Conservation (phyloP, 1,284 basidiomycete species). For the Apiotrichum sp. region DNA sequence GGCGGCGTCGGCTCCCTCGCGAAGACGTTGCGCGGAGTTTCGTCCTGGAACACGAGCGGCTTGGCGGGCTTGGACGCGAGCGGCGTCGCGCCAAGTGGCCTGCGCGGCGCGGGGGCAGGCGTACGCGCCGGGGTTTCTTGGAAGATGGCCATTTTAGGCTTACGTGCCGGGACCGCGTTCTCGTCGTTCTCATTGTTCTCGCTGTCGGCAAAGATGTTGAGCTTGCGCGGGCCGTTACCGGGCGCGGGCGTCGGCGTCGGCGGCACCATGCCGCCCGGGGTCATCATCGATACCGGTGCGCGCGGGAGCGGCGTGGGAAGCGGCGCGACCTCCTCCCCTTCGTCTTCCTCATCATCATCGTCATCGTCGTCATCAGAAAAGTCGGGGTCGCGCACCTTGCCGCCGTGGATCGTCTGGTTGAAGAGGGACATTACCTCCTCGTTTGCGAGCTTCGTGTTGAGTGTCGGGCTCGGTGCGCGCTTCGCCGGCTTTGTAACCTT, state of each 20-base stretch:
- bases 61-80: constrained; percentile 26
- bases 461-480: constrained; percentile 60
- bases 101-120: constrained; percentile 16
- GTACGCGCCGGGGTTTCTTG: constrained; percentile 36
- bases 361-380: constrained; percentile 29
- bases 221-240: constrained; percentile 4
- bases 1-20: constrained; percentile 10
- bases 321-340: constrained; percentile 26
- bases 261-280: constrained; percentile 36
- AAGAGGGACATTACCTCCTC: constrained; percentile 92
- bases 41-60: constrained; percentile 39
- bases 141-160: constrained; percentile 37
- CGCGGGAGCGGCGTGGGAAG: constrained; percentile 37
- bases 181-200: constrained; percentile 15
- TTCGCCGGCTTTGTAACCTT: constrained; percentile 21
- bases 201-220: constrained; percentile 10
- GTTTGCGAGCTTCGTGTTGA: constrained; percentile 82
- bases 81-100: constrained; percentile 26
- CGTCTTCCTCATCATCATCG: constrained; percentile 45
- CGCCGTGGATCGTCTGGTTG: constrained; percentile 60
- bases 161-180: constrained; percentile 22
- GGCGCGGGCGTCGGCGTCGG: constrained; percentile 46
- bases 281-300: constrained; percentile 29
- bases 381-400: constrained; percentile 44
- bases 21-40: constrained; percentile 22